Evolutionary conservation across 805 yeast species (phyloP).

Genomic region (Starmerella floricola): DNA sequence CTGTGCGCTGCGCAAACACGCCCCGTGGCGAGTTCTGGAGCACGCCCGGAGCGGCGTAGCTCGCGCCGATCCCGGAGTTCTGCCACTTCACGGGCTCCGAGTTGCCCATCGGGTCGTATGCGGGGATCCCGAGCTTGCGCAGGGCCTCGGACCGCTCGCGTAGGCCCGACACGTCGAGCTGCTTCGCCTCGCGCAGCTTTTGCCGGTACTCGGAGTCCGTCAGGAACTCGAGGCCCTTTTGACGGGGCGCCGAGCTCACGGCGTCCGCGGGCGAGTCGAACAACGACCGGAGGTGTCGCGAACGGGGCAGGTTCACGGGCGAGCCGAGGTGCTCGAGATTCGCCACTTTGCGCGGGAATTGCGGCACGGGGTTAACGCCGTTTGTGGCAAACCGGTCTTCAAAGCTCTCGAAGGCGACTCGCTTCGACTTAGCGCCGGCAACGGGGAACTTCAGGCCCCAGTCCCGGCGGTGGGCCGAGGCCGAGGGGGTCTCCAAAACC

Average conservation of each 20-base stretch:
- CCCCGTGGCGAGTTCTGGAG: conserved; percentile 27
- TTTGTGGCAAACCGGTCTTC: conserved; percentile 26
- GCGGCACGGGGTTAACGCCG: conserved; percentile 24
- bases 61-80: conserved; percentile 23
- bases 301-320: conserved; percentile 17
- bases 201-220: conserved; percentile 12
- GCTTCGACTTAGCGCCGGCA: conserved; percentile 22
- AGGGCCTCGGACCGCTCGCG: background rate
- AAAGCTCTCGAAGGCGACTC: conserved; percentile 22
- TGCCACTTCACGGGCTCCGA: conserved; percentile 10
- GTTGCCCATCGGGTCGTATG: background rate
- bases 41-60: conserved; percentile 26
- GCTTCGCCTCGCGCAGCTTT: conserved; percentile 12
- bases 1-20: conserved; percentile 17
- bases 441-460: conserved; percentile 29
- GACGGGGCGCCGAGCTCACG: conserved; percentile 6
- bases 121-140: conserved; percentile 4
- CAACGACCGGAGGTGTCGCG: conserved; percentile 16
- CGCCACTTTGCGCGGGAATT: conserved; percentile 23
- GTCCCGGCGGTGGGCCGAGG: conserved; percentile 27
- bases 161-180: background rate
- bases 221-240: conserved; percentile 19
- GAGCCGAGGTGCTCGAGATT: conserved; percentile 26
- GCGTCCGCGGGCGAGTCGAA: conserved; percentile 9
- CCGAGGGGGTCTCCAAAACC: conserved; percentile 26